Percentiles rank a stretch among this genome's conserved stretches.
Conservation (phyloP, 192 early-diverging fungal species). For the Coemansia furcata region DNA sequence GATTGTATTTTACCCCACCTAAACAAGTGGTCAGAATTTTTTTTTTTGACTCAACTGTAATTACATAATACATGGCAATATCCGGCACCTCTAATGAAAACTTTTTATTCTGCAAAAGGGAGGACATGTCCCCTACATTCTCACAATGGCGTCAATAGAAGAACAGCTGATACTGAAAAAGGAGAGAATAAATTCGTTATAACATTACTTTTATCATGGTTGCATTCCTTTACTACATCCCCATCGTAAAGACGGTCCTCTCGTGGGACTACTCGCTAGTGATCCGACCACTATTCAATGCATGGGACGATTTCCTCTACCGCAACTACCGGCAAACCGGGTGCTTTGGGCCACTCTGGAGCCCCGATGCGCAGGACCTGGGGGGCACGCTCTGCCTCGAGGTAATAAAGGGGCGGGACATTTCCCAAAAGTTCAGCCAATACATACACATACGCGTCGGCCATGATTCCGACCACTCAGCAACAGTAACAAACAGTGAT, state of each 20-base stretch:
- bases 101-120: too few relatives aligned
- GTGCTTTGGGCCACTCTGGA: constrained; percentile 18
- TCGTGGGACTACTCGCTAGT: constrained; percentile 8
- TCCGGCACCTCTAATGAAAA: too few relatives aligned
- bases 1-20: too few relatives aligned
- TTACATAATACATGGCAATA: not conserved
- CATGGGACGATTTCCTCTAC: constrained; percentile 21
- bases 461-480: constrained; percentile 2
- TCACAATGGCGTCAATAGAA: not conserved
- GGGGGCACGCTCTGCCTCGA: constrained; percentile 12
- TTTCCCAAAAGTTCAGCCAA: constrained; percentile 13
- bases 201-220: constrained; percentile 5
- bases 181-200: too few relatives aligned
- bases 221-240: constrained; percentile 22
- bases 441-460: constrained; percentile 27
- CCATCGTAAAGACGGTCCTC: not conserved
- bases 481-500: constrained; percentile 15
- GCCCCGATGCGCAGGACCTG: not conserved
- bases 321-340: constrained; percentile 20
- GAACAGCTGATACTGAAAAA: too few relatives aligned
- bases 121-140: not conserved
- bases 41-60: not conserved
- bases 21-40: not conserved
- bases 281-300: constrained; percentile 27
- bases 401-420: constrained; percentile 32